Evolutionary conservation across 1,284 basidiomycete species (phyloP).

Genomic region (Calocybe gambosa): DNA sequence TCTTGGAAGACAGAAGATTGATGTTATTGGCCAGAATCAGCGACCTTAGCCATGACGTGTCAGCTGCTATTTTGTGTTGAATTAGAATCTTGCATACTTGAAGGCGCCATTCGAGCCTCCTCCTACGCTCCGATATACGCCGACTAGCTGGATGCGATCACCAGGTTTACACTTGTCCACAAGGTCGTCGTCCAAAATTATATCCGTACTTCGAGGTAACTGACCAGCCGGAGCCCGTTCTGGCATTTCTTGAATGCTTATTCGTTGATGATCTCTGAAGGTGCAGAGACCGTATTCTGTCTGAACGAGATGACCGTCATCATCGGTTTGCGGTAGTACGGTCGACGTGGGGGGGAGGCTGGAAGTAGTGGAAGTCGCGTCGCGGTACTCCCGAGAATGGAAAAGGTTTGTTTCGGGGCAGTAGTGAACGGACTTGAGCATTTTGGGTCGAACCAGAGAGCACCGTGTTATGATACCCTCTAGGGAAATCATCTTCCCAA

Average conservation of each 20-base stretch:
- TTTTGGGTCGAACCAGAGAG: constrained; percentile 97
- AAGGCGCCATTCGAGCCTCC: constrained; percentile 86
- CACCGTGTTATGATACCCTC: constrained; percentile 99
- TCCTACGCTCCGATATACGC: constrained; percentile 91
- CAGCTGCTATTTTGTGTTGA: constrained; percentile 12
- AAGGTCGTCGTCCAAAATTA: constrained; percentile 94
- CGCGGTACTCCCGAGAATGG: constrained; percentile 88
- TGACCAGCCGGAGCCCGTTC: constrained; percentile 97
- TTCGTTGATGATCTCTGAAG: constrained; percentile 95
- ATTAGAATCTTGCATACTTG: constrained; percentile 58
- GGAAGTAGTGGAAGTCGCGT: constrained; percentile 83
- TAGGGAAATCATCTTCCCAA: constrained; percentile 94
- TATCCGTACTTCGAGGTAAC: constrained; percentile 91
- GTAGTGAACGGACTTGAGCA: constrained; percentile 96
- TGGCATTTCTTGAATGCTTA: constrained; percentile 99
- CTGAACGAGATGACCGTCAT: constrained; percentile 80
- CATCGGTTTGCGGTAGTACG: constrained; percentile 89
- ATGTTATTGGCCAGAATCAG: constrained; percentile 95
- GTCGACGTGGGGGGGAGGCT: constrained; percentile 85
- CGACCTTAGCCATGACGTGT: constrained; percentile 49
- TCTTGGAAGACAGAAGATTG: constrained; percentile 94
- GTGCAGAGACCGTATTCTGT: constrained; percentile 93
- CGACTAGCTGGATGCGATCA: constrained; percentile 95
- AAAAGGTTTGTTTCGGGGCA: constrained; percentile 84
- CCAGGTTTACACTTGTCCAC: constrained; percentile 98